Evolutionary conservation across 257 asterid species (phyloP).

Genomic region (Solanum paucissectum): DNA sequence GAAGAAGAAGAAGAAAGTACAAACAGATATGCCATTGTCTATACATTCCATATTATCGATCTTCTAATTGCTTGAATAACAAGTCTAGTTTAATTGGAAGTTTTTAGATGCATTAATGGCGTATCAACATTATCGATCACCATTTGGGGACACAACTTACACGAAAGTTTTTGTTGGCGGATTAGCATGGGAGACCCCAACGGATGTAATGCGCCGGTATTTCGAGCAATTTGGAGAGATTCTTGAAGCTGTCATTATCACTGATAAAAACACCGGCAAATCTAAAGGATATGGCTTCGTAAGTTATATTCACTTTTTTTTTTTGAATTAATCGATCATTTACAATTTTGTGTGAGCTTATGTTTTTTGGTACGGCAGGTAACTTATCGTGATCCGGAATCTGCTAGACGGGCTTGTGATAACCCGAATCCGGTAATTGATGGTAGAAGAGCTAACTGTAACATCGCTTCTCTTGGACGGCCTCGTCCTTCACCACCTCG

Average conservation of each 20-base stretch:
- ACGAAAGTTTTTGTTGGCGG: slow-evolving; percentile 98
- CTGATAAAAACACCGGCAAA: slow-evolving; percentile 83
- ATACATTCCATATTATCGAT: background rate
- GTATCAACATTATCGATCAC: slow-evolving; percentile 90
- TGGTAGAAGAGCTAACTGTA: slow-evolving; percentile 91
- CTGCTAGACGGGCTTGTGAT: slow-evolving; percentile 67
- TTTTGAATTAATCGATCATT: background rate
- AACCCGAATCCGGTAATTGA: slow-evolving; percentile 89
- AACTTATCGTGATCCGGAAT: slow-evolving; percentile 83
- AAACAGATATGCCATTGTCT: background rate
- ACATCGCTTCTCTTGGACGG: slow-evolving; percentile 86
- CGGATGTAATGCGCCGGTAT: slow-evolving; percentile 67
- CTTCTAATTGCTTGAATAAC: background rate
- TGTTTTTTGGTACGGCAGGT: slow-evolving; percentile 27
- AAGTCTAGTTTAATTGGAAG: background rate
- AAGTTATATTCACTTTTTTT: slow-evolving; percentile 1
- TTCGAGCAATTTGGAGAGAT: slow-evolving; percentile 89
- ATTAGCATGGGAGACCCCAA: slow-evolving; percentile 95
- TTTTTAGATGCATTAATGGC: slow-evolving; percentile 39
- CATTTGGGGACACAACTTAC: slow-evolving; percentile 88
- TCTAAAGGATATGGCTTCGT: slow-evolving; percentile 98
- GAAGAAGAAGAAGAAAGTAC: background rate
- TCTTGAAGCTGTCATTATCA: slow-evolving; percentile 94
- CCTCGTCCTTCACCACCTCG: slow-evolving; percentile 85
- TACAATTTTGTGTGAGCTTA: background rate